phyloP scores from a whole-genome alignment of 2,329 filamentous ascomycete species.

The Didymella pinodella region DNA sequence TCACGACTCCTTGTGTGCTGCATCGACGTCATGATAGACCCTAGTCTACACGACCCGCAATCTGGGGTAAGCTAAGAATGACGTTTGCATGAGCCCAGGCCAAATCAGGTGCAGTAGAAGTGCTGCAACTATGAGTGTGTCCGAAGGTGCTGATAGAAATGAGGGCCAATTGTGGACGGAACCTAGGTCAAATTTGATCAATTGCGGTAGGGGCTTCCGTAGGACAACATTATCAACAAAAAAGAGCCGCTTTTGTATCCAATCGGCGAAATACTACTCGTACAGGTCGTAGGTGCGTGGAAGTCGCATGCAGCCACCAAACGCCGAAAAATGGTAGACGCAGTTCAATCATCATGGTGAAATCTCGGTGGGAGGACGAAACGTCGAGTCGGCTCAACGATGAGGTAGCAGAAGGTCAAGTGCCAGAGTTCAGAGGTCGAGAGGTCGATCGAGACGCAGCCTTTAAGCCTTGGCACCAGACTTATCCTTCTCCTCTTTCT shows the following conservation, averaged over 20 bases:
- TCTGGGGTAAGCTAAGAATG: constrained; percentile 14
- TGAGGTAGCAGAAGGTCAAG: background rate
- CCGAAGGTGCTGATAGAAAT: no score
- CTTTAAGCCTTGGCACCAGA: constrained; percentile 19
- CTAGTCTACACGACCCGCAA: constrained; percentile 17
- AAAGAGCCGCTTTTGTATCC: constrained; percentile 13
- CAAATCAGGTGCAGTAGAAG: no score
- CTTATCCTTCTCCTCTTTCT: constrained; percentile 36
- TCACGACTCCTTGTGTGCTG: constrained; percentile 3
- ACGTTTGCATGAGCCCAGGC: background rate
- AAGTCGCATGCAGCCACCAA: constrained; percentile 20
- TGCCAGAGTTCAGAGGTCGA: background rate
- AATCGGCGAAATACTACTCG: constrained; percentile 18
- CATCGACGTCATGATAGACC: constrained; percentile 36
- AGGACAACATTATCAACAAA: constrained; percentile 5
- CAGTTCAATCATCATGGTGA: background rate
- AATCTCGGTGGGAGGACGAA: background rate
- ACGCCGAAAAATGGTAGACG: constrained; percentile 29
- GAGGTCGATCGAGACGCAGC: background rate
- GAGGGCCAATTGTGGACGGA: no score
- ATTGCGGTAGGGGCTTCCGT: background rate
- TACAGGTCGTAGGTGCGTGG: constrained; percentile 26
- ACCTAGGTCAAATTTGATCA: background rate
- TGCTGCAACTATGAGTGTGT: no score
- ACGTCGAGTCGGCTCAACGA: background rate